Percentiles rank a stretch among this genome's conserved stretches.
phyloP scores from a whole-genome alignment of 768 basidiomycete species.

The Termitomyces sp. region DNA sequence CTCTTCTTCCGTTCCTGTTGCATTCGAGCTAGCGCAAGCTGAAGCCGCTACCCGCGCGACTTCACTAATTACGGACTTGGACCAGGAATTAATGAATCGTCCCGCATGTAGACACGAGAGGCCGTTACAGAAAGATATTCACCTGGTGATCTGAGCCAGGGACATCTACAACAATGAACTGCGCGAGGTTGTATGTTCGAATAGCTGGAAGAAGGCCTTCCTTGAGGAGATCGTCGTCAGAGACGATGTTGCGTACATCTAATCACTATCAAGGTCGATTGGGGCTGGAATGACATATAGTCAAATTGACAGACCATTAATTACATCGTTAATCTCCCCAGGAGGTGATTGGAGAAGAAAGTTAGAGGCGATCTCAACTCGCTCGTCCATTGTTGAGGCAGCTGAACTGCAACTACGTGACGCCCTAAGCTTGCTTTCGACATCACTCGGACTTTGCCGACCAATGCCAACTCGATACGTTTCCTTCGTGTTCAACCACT shows the following conservation, averaged over 20 bases:
- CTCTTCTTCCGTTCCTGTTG: background rate
- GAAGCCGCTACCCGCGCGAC: conserved; percentile 44
- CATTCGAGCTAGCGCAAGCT: background rate
- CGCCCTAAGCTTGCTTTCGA: background rate
- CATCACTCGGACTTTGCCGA: conserved; percentile 17
- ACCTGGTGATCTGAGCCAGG: conserved; percentile 74
- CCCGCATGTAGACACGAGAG: background rate
- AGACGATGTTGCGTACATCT: conserved; percentile 91
- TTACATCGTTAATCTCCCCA: conserved; percentile 94
- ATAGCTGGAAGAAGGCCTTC: conserved; percentile 73
- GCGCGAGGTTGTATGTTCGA: conserved; percentile 79
- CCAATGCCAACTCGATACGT: background rate
- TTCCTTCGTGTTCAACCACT: background rate
- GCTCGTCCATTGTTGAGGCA: conserved; percentile 49
- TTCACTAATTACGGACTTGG: conserved; percentile 77
- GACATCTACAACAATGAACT: conserved; percentile 86
- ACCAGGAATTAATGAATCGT: conserved; percentile 3
- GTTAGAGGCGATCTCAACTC: conserved; percentile 64
- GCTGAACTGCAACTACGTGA: background rate
- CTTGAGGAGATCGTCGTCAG: conserved; percentile 80
- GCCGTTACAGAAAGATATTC: conserved; percentile 14
- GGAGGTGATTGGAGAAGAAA: conserved; percentile 90
- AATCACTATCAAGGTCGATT: conserved; percentile 7
- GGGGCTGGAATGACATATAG: background rate
- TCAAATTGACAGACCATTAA: conserved; percentile 56